Evolutionary conservation across 345 rosid species (phyloP), one percentile per base, ranked within the genome.

Genomic region (Eucalyptus pauciflora): DNA sequence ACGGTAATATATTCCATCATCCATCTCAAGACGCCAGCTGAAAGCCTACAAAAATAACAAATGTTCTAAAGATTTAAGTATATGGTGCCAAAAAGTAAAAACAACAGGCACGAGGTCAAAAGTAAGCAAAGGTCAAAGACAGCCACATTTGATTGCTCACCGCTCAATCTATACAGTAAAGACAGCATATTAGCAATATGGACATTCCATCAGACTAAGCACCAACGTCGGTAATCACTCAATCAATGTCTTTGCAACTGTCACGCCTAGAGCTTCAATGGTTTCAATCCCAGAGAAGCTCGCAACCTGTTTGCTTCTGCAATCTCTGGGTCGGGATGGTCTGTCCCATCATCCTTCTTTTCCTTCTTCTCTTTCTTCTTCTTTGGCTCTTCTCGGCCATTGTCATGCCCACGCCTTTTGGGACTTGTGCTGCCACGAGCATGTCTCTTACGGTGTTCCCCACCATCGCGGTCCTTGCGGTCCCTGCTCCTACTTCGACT

Each of bases 221-320:
- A 41, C 29, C 48, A 22, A 20, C 29, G 29, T 20, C 85, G 45
- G 27, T 76, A 41, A 76, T 76, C 48, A 20, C 27, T 71, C 85
- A 6, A 76, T 20, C 48, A 76, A 76, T 20, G 87, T 31, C 27
- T 50, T 4, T 46, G 56, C 37, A 86, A 37, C 87, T 33, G 29
- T 27, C 10, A 16, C 10, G 50, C 20, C 69, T 88, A 91, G 48
- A 90, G 80, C 92, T 87, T 93, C 91, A 97, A 91, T 1, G 98
- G 98, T 92, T 95, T 95, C 93, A 96, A 50, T 67, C 98, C 98
- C 50, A 95, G 94, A 54, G 97, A 92, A 64, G 97, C 96, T 50
- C 98, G 95, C 33, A 97, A 86, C 94, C 90, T 96, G 89, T 97
- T 98, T 62, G 97, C 97, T 92, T 96, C 99, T 24, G 99, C 99